phyloP scores from a whole-genome alignment of 2,329 filamentous ascomycete genomes.

The Westerdykella aurantiaca region DNA sequence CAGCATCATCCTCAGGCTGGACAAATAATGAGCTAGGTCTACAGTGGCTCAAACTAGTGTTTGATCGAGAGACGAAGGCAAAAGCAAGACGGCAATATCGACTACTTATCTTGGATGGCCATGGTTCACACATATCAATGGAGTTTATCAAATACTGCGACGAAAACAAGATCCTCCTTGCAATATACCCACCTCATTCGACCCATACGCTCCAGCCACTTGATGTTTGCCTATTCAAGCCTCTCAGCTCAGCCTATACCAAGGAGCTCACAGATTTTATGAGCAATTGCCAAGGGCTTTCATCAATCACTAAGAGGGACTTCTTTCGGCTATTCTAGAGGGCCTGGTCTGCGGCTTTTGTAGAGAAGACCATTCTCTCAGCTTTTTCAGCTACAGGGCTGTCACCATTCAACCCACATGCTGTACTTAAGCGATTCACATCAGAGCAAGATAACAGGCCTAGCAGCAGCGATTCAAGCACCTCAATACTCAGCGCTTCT shows the following conservation, averaged over 20 bases:
- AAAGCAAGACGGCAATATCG: constrained; percentile 3
- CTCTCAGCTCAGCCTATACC: background rate
- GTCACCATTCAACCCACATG: constrained; percentile 1
- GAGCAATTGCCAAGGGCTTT: constrained; percentile 1
- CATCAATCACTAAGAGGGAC: background rate
- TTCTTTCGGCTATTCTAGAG: constrained; percentile 2
- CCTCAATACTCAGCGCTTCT: background rate
- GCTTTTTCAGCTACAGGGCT: constrained; percentile 4
- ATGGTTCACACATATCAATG: constrained; percentile 9
- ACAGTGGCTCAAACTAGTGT: constrained; percentile 6
- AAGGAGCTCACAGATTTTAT: constrained; percentile 2
- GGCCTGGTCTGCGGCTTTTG: constrained; percentile 2
- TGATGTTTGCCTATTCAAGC: constrained; percentile 3
- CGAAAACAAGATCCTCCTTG: constrained; percentile 5
- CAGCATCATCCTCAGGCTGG: constrained; percentile 11
- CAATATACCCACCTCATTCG: constrained; percentile 1
- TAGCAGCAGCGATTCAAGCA: background rate
- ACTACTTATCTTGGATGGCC: constrained; percentile 12
- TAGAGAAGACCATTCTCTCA: constrained; percentile 1
- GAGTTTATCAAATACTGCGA: constrained; percentile 12
- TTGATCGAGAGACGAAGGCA: constrained; percentile 6
- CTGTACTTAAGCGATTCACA: constrained; percentile 4
- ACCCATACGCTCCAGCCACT: constrained; percentile 4
- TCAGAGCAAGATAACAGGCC: background rate
- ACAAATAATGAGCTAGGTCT: constrained; percentile 6